Conservation (phyloP, 1,284 basidiomycete genomes). For the Cutaneotrichosporon spelunceum region DNA sequence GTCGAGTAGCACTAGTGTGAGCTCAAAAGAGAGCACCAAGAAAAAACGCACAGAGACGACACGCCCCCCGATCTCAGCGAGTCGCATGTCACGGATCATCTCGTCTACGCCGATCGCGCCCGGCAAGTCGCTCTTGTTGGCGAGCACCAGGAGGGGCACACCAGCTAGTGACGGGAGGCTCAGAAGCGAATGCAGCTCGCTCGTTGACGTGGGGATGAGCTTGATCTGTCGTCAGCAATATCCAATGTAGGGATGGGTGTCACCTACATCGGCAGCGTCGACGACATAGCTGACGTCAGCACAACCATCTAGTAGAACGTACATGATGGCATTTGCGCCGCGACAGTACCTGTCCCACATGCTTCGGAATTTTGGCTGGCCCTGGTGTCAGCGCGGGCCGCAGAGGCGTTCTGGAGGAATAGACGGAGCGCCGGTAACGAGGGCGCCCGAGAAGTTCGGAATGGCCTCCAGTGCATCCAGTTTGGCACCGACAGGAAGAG, state of each 20-base stretch:
- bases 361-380: slow-evolving; percentile 85
- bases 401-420: not conserved
- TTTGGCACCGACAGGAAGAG: no score
- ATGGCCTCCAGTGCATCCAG: no score
- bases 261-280: slow-evolving; percentile 75
- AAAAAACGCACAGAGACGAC: slow-evolving; percentile 71
- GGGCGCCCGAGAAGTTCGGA: no score
- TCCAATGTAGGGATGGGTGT: not conserved
- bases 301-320: slow-evolving; percentile 47
- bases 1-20: slow-evolving; percentile 41
- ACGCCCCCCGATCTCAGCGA: slow-evolving; percentile 76
- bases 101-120: slow-evolving; percentile 79
- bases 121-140: slow-evolving; percentile 91
- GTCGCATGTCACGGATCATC: slow-evolving; percentile 73
- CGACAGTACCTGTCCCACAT: slow-evolving; percentile 89
- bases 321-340: slow-evolving; percentile 92
- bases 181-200: slow-evolving; percentile 84
- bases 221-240: slow-evolving; percentile 57
- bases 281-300: slow-evolving; percentile 71
- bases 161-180: slow-evolving; percentile 67
- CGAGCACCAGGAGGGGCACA: slow-evolving; percentile 86
- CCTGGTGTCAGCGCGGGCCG: slow-evolving; percentile 43
- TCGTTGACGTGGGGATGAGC: slow-evolving; percentile 79
- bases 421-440: not conserved
- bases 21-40: not conserved